Base-by-base conservation (phyloP, 352 stramenopile genomes). In the Globisporangium polare region DNA sequence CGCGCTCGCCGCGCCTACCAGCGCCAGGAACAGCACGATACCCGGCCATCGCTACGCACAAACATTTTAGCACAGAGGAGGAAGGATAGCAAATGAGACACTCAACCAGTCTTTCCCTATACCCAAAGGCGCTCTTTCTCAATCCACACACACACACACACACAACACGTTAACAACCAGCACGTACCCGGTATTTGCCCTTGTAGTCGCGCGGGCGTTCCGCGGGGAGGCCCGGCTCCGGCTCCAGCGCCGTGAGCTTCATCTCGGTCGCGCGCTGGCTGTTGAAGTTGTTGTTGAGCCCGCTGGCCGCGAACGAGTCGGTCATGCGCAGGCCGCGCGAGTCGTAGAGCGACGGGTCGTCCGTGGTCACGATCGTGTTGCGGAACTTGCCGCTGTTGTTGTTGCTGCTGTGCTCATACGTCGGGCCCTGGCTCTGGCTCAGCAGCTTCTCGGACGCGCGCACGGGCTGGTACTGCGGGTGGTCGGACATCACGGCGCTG, bases 151-250 rank as follows among this genome's bases (percentile, higher is more conserved):
- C 50, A 56, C 1, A 15, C 17, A 17, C 8, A 56, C 17, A 33
- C 31, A 57, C n/a, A n/a, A n/a, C n/a, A n/a, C n/a, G n/a, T 33
- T 33, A 33, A 7, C 8, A 45, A 13, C 39, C 5, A 39, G 33
- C 13, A 72, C 71, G 18, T 65, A 86, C 74, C 26, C 75, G 72
- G 58, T 86, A 76, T 33, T 82, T 80, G 13, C 84, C 84, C 50
- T 90, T 91, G 72, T 90, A 93, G 68, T 88, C 77, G 18, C 66
- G 45, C 9, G 63, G 73, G 27, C 77, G 74, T 63, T 90, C 80
- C 1, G 78, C 77, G 3, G 66, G 68, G 3, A 63, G 26, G 0
- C 66, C 67, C 0, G 71, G 57, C 7, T 84, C 76, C 0, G 68
- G 72, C 47, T 87, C 78, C 0, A 84, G 60, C 29, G 78, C 78